phyloP scores from a whole-genome alignment of 176 grass and related monocot species.

The Paspalum notatum region DNA sequence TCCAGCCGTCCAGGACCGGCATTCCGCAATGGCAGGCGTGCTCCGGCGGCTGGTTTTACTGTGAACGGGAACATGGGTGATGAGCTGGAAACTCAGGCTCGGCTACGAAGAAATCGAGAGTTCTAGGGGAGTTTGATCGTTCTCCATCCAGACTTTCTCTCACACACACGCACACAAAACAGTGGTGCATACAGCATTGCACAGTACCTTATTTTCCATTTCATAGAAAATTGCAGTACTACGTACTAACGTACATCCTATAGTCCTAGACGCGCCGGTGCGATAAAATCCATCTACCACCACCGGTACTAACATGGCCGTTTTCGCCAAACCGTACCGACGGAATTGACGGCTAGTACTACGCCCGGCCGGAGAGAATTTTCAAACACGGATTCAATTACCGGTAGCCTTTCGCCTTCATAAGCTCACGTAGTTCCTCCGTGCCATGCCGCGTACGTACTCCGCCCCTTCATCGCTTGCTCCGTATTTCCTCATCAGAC shows the following conservation, averaged over 20 bases:
- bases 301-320: background rate
- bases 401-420: background rate
- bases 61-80: background rate
- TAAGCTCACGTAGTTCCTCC: background rate
- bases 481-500: background rate
- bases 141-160: background rate
- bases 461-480: too few species aligned
- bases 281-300: background rate
- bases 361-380: background rate
- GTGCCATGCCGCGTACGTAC: background rate
- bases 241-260: too few species aligned
- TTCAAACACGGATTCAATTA: background rate
- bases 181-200: background rate
- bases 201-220: background rate
- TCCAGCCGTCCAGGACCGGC: background rate
- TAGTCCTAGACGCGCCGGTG: too few species aligned
- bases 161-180: background rate
- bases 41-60: background rate
- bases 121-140: background rate
- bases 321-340: conserved; percentile 11
- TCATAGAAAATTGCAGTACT: too few species aligned
- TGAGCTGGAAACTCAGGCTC: background rate
- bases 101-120: background rate
- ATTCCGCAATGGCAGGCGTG: background rate
- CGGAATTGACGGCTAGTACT: background rate